Base-by-base conservation (phyloP, 306 rosid species). In the Gastrolobium bilobum region DNA sequence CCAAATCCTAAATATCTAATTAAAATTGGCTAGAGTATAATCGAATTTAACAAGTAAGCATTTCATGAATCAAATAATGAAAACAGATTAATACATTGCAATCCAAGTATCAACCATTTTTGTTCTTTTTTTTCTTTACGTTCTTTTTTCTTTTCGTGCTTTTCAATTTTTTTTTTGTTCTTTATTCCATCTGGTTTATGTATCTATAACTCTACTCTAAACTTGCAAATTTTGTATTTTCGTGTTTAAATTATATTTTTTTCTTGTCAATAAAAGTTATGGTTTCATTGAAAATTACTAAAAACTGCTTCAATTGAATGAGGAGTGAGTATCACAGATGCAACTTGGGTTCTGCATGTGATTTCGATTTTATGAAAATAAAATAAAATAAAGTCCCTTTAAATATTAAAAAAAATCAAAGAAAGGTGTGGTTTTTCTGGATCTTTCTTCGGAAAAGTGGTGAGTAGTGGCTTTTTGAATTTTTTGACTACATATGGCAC, bases 41-140 rank as follows among this genome's bases (percentile, higher is more conserved):
- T n/a, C n/a, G n/a, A n/a, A n/a, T n/a, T n/a, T n/a, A n/a, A n/a
- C n/a, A n/a, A n/a, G n/a, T n/a, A n/a, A n/a, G n/a, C n/a, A n/a
- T n/a, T n/a, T n/a, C n/a, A n/a, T n/a, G n/a, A n/a, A n/a, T n/a
- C n/a, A n/a, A n/a, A n/a, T n/a, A n/a, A n/a, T n/a, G n/a, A n/a
- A n/a, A n/a, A n/a, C n/a, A n/a, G n/a, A n/a, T n/a, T n/a, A n/a
- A n/a, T n/a, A n/a, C n/a, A n/a, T n/a, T n/a, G n/a, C n/a, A n/a
- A n/a, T n/a, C n/a, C 97, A 92, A 98, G 99, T 88, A 9, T 56
- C 10, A 3, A 42, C 29, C 1, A 2, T 13, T 64, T 5, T 37
- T 13, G 26, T 34, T 7, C 0, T 4, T 1, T 1, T 0, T 3
- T 29, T 33, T 60, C 10, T 39, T 2, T 2, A 8, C 31, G 34